Evolutionary conservation across 495 filamentous ascomycete genomes (phyloP).

Genomic region (Darksidea phi): DNA sequence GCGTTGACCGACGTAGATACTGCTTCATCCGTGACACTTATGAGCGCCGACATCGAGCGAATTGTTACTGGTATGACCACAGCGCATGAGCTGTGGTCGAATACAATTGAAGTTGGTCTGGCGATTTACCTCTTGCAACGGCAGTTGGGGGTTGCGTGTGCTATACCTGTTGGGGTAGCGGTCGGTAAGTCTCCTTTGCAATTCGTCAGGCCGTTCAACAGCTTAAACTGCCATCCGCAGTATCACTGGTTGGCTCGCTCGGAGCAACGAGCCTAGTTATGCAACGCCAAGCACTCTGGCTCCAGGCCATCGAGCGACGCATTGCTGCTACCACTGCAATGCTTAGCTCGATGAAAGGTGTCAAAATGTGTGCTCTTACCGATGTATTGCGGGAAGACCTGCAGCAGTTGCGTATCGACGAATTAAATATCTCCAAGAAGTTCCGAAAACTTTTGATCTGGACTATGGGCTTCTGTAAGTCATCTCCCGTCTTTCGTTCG

Average conservation of each 20-base stretch:
- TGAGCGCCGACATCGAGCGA: slow-evolving; percentile 54
- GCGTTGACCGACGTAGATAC: slow-evolving; percentile 49
- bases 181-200: slow-evolving; percentile 29
- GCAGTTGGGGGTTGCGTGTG: slow-evolving; percentile 57
- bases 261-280: slow-evolving; percentile 50
- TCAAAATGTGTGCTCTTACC: slow-evolving; percentile 64
- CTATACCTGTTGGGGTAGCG: slow-evolving; percentile 50
- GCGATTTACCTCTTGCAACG: slow-evolving; percentile 59
- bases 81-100: slow-evolving; percentile 53
- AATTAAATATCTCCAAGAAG: slow-evolving; percentile 56
- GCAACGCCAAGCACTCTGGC: slow-evolving; percentile 53
- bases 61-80: slow-evolving; percentile 43
- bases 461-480: slow-evolving; percentile 53
- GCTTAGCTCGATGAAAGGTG: slow-evolving; percentile 58
- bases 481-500: slow-evolving; percentile 1
- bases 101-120: slow-evolving; percentile 56
- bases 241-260: slow-evolving; percentile 46
- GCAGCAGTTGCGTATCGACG: slow-evolving; percentile 54
- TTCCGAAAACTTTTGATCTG: slow-evolving; percentile 57
- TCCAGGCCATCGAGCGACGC: slow-evolving; percentile 41
- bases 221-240: slow-evolving; percentile 3
- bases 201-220: neutral
- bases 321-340: slow-evolving; percentile 54
- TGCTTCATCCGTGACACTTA: slow-evolving; percentile 59
- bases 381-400: slow-evolving; percentile 45